These are phyloP conservation scores for Aspergillus affinis DNA, from an alignment of 495 filamentous ascomycete species.

Conservation along the genomic window DNA sequence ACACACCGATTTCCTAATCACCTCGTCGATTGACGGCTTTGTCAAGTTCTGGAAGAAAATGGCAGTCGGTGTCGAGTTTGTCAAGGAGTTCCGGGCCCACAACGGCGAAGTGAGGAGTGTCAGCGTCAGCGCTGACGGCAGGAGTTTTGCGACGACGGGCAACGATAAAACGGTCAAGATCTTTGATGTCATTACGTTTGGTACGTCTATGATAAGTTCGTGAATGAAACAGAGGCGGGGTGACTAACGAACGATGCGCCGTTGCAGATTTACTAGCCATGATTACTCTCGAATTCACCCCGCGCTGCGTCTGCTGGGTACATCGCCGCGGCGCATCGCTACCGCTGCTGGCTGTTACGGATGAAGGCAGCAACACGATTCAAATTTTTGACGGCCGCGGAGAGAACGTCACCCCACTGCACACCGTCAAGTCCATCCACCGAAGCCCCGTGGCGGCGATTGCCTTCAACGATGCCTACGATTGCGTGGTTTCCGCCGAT, in stretches of 20 bases:
- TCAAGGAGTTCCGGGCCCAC: slow-evolving; percentile 96
- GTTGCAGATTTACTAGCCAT: slow-evolving; percentile 73
- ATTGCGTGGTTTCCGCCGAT: slow-evolving; percentile 88
- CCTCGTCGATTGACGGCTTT: slow-evolving; percentile 84
- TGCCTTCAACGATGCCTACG: slow-evolving; percentile 82
- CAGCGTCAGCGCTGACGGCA: slow-evolving; percentile 81
- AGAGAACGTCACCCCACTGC: slow-evolving; percentile 69
- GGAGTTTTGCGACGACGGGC: slow-evolving; percentile 90
- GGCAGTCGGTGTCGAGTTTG: slow-evolving; percentile 86
- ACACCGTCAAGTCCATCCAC: slow-evolving; percentile 74
- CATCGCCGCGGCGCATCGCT: slow-evolving; percentile 84
- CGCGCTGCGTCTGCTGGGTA: slow-evolving; percentile 88
- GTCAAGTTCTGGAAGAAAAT: slow-evolving; percentile 99
- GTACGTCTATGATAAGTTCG: slow-evolving; percentile 32
- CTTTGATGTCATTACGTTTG: slow-evolving; percentile 93
- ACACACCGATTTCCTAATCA: slow-evolving; percentile 90
- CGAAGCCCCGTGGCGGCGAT: slow-evolving; percentile 76
- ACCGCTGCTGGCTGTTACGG: slow-evolving; percentile 87
- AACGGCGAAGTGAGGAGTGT: slow-evolving; percentile 79
- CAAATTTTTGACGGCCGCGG: slow-evolving; percentile 87
- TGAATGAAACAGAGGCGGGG: no score
- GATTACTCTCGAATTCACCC: slow-evolving; percentile 69
- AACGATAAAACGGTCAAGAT: slow-evolving; percentile 87
- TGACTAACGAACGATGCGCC: slow-evolving; percentile 5
- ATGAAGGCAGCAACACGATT: slow-evolving; percentile 68